Percentiles rank a stretch among this genome's conserved stretches.
phyloP scores from a whole-genome alignment of 345 rosid species.

The Capsella bursapastoris region DNA sequence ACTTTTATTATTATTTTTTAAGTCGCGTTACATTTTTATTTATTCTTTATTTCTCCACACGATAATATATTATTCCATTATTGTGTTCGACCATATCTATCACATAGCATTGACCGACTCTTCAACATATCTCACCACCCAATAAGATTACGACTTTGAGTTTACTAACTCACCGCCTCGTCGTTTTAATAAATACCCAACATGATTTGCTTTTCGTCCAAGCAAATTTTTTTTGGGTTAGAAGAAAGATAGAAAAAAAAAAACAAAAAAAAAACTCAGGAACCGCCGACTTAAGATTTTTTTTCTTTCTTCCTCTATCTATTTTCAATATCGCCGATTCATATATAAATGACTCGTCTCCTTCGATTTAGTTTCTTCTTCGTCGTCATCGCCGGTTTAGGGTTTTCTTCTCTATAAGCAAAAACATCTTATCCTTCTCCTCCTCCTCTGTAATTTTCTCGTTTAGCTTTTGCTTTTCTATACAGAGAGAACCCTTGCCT shows the following conservation, averaged over 20 bases:
- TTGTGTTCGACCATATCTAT: conserved; percentile 29
- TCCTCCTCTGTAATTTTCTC: background rate
- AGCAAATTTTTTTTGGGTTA: conserved; percentile 39
- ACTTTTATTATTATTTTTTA: background rate
- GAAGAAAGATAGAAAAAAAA: background rate
- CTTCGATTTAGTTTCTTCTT: conserved; percentile 34
- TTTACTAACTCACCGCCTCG: background rate
- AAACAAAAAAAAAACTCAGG: conserved; percentile 28
- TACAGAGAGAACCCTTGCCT: conserved; percentile 39
- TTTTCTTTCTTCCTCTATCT: conserved; percentile 2
- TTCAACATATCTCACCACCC: conserved; percentile 26
- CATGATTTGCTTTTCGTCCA: conserved; percentile 47
- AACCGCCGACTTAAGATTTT: conserved; percentile 41
- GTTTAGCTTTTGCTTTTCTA: conserved; percentile 12
- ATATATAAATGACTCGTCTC: conserved; percentile 31
- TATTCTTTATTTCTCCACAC: background rate
- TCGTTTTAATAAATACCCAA: background rate
- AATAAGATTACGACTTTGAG: conserved; percentile 28
- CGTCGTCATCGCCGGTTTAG: conserved; percentile 50
- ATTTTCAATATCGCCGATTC: conserved; percentile 27
- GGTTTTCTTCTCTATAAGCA: conserved; percentile 45
- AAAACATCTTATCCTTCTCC: background rate
- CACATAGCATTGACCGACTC: conserved; percentile 43
- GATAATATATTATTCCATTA: conserved; percentile 30
- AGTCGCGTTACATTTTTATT: background rate